Base-by-base conservation (phyloP, 2,329 filamentous ascomycete species). In the Fusarium stilboides region DNA sequence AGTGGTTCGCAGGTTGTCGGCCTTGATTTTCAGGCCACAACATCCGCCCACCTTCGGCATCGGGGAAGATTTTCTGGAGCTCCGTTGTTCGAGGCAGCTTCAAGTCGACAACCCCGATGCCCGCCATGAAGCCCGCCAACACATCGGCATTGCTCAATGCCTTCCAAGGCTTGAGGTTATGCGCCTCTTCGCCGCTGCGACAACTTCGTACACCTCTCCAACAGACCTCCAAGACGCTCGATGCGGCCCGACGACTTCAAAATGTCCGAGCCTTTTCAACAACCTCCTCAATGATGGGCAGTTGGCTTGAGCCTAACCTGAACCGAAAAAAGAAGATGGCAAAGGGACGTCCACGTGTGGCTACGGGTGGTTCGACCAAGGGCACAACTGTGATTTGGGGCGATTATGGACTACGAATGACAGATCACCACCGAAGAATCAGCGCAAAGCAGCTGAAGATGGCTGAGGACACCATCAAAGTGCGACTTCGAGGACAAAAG, bases 341-440 rank as follows among this genome's bases (percentile, higher is more conserved):
- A 72, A 98, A 98, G 83, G 96, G 95, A 39, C 89, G 94, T 3
- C 91, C 93, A 50, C 89, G 94, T 74, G 94, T 98, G 49, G 88
- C 93, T 24, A 99, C 94, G 0, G 96, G 96, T 66, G 96, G 96
- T 65, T 97, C 93, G 57, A 90, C 88, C 36, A 94, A 97, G 79
- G 96, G 96, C 73, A 99, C 96, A 36, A 98, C 95, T 0, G 92
- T 99, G 20, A 90, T 97, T 59, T 98, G 94, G 94, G 96, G 96
- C 57, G 94, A 98, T 80, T 99, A 94, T 78, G 96, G 96, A 10
- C 84, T 99, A 72, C 92, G 96, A 59, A 96, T 99, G 90, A 90
- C 87, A 68, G 96, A 99, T 81, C 93, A 97, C 79, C 92, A 98
- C 82, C 92, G 96, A 60, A 89, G 96, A 76, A 93, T 99, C 78